A percentile compares a stretch with the other conserved stretches of the same genome.
Conservation (phyloP, 768 basidiomycete species). For the Leccinum pellstonianum region DNA sequence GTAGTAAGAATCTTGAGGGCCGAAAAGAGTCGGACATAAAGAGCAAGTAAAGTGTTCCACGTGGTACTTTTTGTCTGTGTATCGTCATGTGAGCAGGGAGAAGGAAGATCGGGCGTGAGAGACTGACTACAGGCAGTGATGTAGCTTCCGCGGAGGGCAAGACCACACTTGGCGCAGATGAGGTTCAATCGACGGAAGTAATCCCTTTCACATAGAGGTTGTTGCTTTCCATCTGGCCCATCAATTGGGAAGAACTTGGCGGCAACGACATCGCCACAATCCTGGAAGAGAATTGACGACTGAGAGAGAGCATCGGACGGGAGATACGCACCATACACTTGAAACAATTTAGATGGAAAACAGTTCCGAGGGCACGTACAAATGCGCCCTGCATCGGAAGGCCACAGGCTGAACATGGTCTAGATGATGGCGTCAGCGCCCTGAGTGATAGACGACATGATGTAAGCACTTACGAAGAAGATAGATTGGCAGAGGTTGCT, state of each 20-base stretch:
- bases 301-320: not conserved
- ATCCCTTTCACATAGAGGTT: conserved; percentile 96
- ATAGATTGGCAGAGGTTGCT: conserved; percentile 49
- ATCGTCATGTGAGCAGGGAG: conserved; percentile 15
- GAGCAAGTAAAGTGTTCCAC: conserved; percentile 99
- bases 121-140: conserved; percentile 97
- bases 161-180: conserved; percentile 94
- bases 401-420: conserved; percentile 75
- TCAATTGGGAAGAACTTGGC: conserved; percentile 99
- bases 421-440: conserved; percentile 24
- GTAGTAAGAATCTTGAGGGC: conserved; percentile 98
- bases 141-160: conserved; percentile 94
- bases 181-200: conserved; percentile 95
- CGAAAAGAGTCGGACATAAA: conserved; percentile 92
- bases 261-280: conserved; percentile 94
- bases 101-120: not conserved
- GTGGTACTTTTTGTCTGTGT: conserved; percentile 93
- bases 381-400: conserved; percentile 92
- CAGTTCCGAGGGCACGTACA: conserved; percentile 89
- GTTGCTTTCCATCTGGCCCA: conserved; percentile 81
- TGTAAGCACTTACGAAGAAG: conserved; percentile 53
- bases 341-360: conserved; percentile 98
- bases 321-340: conserved; percentile 80
- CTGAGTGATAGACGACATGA: conserved; percentile 10
- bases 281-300: conserved; percentile 47